Evolutionary conservation across 306 rosid genomes (phyloP), one percentile per base, ranked within the genome.

Genomic region (Pueraria montana): DNA sequence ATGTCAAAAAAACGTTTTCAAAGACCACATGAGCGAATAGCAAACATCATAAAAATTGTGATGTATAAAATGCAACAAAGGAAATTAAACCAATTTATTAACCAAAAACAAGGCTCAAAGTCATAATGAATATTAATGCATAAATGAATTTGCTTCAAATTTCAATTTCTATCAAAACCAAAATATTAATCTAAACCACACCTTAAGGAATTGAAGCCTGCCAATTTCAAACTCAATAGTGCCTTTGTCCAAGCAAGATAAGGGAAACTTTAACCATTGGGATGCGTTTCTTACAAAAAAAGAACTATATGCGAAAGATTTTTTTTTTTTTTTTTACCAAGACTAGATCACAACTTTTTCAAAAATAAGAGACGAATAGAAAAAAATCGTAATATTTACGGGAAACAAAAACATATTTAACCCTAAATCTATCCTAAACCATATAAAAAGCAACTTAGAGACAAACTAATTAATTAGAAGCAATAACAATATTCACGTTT

Each of bases 361-460:
- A 24, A 55, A 64, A 16, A 34, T 17, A 1, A 16, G 45, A 32
- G 45, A 3, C 21, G 4, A 27, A 62, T 27, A 5, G 18, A 30
- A 63, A 27, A 11, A 30, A 5, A 26, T 6, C 1, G 0, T 2
- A 6, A 63, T 14, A 30, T 30, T 63, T 30, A 63, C 21, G 16
- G 1, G 1, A 21, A 30, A 6, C 4, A 27, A 30, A 63, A 24
- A 12, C 38, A 13, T 17, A 30, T 32, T 63, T 14, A 32, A 30
- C 23, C 23, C 40, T 6, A n/a, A 16, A 30, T 38, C 42, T 6
- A 38, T 5, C 42, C 43, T 55, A 80, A 48, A 21, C 63, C 36
- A 80, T 58, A 59, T 43, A 72, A 45, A 52, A 80, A 72, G 58
- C 73, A 72, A 43, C 64, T 72, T 46, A 21, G 16, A 61, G 72